Conservation (phyloP, 2,329 filamentous ascomycete species). For the Penicillium sclerotigenum region DNA sequence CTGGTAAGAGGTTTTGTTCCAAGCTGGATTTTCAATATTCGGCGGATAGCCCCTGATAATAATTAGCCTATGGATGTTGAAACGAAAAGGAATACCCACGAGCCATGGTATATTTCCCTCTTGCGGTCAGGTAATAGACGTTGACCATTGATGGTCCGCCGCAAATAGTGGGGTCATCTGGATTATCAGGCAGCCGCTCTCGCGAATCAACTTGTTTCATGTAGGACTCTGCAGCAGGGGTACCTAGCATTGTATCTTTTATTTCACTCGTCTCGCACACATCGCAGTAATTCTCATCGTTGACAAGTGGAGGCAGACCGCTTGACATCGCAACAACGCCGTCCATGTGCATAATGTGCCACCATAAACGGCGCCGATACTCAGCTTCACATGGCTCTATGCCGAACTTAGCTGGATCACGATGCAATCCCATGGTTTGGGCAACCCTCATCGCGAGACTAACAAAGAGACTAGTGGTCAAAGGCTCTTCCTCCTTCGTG, state of each 20-base stretch:
- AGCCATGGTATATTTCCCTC: constrained; percentile 47
- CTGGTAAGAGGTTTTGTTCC: constrained; percentile 45
- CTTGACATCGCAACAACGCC: constrained; percentile 50
- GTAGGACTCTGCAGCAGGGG: constrained; percentile 38
- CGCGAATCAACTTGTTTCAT: constrained; percentile 33
- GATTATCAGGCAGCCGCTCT: constrained; percentile 38
- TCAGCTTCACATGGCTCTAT: constrained; percentile 46
- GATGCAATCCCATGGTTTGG: constrained; percentile 49
- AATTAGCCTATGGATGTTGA: constrained; percentile 1
- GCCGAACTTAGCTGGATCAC: constrained; percentile 49
- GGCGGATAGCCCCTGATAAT: constrained; percentile 40
- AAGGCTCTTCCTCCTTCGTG: constrained; percentile 48
- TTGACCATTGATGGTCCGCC: constrained; percentile 43
- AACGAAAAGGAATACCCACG: constrained; percentile 29
- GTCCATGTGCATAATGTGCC: constrained; percentile 50
- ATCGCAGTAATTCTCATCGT: constrained; percentile 49
- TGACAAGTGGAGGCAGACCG: constrained; percentile 47
- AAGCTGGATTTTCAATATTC: constrained; percentile 45
- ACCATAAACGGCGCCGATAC: constrained; percentile 47
- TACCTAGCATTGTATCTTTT: constrained; percentile 45
- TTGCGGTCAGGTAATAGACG: constrained; percentile 44
- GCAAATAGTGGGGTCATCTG: constrained; percentile 43
- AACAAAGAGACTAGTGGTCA: constrained; percentile 49
- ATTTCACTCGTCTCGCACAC: constrained; percentile 47
- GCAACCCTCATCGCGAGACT: constrained; percentile 48